These are phyloP conservation scores for Artemisia argyi DNA, from an alignment of 129 eudicot genomes.

Conservation along the genomic window DNA sequence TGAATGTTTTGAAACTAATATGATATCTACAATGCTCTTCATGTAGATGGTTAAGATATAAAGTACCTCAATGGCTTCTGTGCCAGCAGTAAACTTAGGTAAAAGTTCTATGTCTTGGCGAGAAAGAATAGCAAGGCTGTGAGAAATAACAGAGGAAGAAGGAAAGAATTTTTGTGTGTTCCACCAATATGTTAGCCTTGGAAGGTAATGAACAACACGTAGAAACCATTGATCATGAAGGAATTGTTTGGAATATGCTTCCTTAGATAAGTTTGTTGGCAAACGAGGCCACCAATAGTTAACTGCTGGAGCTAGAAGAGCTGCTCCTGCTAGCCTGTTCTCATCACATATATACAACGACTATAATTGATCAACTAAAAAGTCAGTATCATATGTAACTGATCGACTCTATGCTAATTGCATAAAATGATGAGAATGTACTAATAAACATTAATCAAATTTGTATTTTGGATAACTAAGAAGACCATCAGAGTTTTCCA, in stretches of 20 bases:
- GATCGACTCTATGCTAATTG: no score
- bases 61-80: slow-evolving; percentile 41
- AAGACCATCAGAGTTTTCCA: no score
- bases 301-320: slow-evolving; percentile 65
- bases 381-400: no score
- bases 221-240: slow-evolving; percentile 59
- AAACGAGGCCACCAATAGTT: slow-evolving; percentile 77
- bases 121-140: slow-evolving; percentile 42
- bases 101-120: slow-evolving; percentile 51
- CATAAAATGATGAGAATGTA: no score
- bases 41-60: neutral
- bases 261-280: slow-evolving; percentile 49
- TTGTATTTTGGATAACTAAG: no score
- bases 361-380: no score
- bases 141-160: slow-evolving; percentile 35
- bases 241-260: slow-evolving; percentile 48
- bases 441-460: no score
- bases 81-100: slow-evolving; percentile 27
- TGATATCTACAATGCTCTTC: no score
- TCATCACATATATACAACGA: neutral
- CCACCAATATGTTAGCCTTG: slow-evolving; percentile 82
- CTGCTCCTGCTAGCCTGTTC: slow-evolving; percentile 64
- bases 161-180: slow-evolving; percentile 72
- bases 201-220: slow-evolving; percentile 63
- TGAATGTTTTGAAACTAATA: no score